Evolutionary conservation across 2,329 filamentous ascomycete species (phyloP).

Genomic region (Hymenoscyphus repandus): DNA sequence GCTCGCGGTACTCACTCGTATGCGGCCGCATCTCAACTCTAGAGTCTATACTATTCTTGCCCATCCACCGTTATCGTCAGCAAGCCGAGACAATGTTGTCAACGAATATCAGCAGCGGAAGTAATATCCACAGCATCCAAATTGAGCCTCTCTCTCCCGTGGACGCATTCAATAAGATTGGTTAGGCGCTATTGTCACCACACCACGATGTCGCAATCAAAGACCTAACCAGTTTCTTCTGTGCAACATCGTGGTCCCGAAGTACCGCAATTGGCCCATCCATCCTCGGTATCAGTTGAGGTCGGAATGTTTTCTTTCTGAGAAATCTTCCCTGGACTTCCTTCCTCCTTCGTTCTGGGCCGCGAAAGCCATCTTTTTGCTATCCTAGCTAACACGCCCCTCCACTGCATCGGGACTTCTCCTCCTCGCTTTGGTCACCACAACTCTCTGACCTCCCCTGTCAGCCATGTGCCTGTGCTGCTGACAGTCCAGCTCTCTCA

Average conservation of each 20-base stretch:
- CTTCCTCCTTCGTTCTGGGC: neutral
- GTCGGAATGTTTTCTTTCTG: neutral
- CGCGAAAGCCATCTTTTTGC: neutral
- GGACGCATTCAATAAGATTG: constrained; percentile 1
- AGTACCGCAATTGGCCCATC: neutral
- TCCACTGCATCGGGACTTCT: neutral
- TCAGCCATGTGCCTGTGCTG: constrained; percentile 8
- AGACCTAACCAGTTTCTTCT: neutral
- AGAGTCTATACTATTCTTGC: neutral
- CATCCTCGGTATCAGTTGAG: neutral
- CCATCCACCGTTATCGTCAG: neutral
- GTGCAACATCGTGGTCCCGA: neutral
- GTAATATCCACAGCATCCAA: constrained; percentile 9
- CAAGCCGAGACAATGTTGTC: neutral
- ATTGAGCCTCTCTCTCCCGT: neutral
- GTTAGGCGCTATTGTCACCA: constrained; percentile 6
- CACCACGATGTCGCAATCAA: neutral
- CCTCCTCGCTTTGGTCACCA: neutral
- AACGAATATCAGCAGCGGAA: neutral
- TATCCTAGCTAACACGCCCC: neutral
- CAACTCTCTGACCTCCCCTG: constrained; percentile 3
- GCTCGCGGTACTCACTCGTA: too few relatives aligned
- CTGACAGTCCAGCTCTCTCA: neutral
- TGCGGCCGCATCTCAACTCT: too few relatives aligned
- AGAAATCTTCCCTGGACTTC: neutral